A percentile compares a stretch with the other conserved stretches of the same genome.
Evolutionary conservation across 805 yeast species (phyloP).

Genomic region (Saccharomycopsis lassenensis): DNA sequence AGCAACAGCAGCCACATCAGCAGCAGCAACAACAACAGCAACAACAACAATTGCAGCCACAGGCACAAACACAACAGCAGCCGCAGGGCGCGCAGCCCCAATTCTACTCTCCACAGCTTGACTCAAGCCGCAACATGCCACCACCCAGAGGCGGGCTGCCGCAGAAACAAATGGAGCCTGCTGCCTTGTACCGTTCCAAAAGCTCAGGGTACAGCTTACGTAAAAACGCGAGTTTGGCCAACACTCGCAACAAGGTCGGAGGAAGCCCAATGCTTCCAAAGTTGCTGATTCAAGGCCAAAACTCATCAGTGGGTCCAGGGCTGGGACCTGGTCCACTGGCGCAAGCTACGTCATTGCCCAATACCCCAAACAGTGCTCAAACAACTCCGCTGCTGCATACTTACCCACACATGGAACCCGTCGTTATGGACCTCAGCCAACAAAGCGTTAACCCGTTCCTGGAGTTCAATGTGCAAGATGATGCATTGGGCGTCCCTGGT

Average conservation of each 20-base stretch:
- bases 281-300: too few relatives aligned
- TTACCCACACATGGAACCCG: too few relatives aligned
- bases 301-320: too few relatives aligned
- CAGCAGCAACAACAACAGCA: neutral
- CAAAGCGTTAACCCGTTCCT: neutral
- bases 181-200: constrained; percentile 6
- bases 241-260: neutral
- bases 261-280: constrained; percentile 5
- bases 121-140: neutral
- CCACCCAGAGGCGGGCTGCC: neutral
- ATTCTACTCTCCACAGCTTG: neutral
- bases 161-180: neutral
- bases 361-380: neutral
- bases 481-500: too few relatives aligned
- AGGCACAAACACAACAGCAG: constrained; percentile 1
- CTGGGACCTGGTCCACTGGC: neutral
- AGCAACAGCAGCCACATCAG: neutral
- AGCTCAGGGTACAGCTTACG: constrained; percentile 7
- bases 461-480: too few relatives aligned
- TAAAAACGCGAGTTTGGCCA: constrained; percentile 2
- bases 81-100: constrained; percentile 3
- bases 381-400: neutral
- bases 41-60: neutral
- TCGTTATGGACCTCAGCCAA: too few relatives aligned
- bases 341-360: neutral